Evolutionary conservation across 305 asterid species (phyloP).

Genomic region (Coffea humblotiana): DNA sequence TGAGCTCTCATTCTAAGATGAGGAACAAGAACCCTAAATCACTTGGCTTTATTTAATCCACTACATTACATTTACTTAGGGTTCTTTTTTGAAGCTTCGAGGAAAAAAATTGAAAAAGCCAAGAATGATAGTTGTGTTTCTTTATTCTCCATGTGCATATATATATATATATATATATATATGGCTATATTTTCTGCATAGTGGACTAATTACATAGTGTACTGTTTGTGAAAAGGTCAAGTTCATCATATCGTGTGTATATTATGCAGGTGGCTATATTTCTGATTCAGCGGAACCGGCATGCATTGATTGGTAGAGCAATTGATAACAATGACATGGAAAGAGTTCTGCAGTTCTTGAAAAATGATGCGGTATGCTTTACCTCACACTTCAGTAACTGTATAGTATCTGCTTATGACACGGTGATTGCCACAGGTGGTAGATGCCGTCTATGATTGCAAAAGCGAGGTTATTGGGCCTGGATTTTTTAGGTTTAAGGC

Average conservation of each 20-base stretch:
- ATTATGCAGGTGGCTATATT: conserved; percentile 89
- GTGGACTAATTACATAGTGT: neutral
- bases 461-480: conserved; percentile 99
- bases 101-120: neutral
- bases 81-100: too few relatives aligned
- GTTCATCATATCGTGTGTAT: neutral
- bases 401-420: conserved; percentile 20
- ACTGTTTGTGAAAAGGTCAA: neutral
- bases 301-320: conserved; percentile 98
- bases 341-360: conserved; percentile 85
- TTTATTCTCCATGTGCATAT: neutral
- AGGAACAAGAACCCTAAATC: neutral
- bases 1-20: neutral
- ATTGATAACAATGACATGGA: conserved; percentile 90
- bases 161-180: too few relatives aligned
- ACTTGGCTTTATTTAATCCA: too few relatives aligned
- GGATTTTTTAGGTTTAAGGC: conserved; percentile 98
- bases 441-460: conserved; percentile 93
- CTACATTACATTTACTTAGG: too few relatives aligned
- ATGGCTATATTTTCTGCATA: neutral
- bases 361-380: conserved; percentile 74
- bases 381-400: conserved; percentile 11
- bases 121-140: neutral
- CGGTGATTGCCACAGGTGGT: conserved; percentile 65
- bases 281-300: conserved; percentile 96